Evolutionary conservation across 495 filamentous ascomycete species (phyloP), one percentile per base, ranked within the genome.

Genomic region (Hypoxylon perforatum): DNA sequence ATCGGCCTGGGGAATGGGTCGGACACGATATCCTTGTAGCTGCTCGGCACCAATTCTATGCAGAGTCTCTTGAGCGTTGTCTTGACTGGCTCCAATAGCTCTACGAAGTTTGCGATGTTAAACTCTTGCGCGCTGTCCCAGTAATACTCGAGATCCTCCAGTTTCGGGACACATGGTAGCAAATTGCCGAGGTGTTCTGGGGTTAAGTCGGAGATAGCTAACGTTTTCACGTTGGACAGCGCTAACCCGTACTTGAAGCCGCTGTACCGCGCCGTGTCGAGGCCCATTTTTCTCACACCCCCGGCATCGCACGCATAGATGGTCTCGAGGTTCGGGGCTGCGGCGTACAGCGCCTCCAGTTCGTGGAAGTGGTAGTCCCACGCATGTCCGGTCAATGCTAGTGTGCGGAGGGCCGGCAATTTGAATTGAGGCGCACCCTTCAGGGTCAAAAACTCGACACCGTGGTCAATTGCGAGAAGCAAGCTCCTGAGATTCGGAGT

Each of bases 71-170:
- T 57, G 15, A 57, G 42, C 25, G 42, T 57, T 11, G 3, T 23
- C 54, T 36, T 57, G 25, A 45, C 25, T 2, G 41, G 54, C 18
- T 36, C 11, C 11, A 57, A 36, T 10, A 47, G 22, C 2, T 47
- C 54, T 12, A 9, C 44, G 14, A 48, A 2, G 19, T 57, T 18
- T 46, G 14, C 12, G 2, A 57, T 25, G 22, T 19, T 5, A 11
- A 30, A 45, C 0, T 57, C 41, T n/a, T 4, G 9, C 4, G 22
- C 7, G 0, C 44, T 42, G 7, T 47, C 42, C 42, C 54, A 57
- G 18, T 47, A 48, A 9, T 38, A 47, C 42, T 57, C 54, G 4
- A 57, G 15, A 10, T 47, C 28, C 38, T 57, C 54, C 42, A 57
- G 12, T 11, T 57, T 36, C 1, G 41, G 42, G 19, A 17, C 17